These are phyloP conservation scores for Collariella sp. DNA, from an alignment of 495 filamentous ascomycete genomes.

Conservation along the genomic window DNA sequence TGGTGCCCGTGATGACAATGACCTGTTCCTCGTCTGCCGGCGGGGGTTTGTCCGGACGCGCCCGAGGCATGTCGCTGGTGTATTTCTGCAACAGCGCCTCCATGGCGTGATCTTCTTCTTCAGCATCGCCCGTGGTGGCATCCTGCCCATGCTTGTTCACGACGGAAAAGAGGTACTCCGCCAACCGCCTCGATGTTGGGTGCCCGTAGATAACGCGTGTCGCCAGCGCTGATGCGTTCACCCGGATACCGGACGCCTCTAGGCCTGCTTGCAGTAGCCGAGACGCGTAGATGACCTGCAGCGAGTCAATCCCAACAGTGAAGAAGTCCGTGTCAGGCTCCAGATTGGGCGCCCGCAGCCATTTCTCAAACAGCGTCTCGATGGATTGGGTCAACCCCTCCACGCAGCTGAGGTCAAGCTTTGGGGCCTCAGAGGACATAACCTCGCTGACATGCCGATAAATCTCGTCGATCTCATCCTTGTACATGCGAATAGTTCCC, in stretches of 20 bases:
- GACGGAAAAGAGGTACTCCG: constrained; percentile 23
- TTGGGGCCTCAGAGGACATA: constrained; percentile 12
- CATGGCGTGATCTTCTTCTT: constrained; percentile 27
- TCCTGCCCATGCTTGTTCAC: constrained; percentile 14
- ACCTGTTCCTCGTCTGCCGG: constrained; percentile 32
- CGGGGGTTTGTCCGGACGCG: constrained; percentile 21
- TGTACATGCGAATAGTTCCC: constrained; percentile 41
- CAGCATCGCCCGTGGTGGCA: not conserved
- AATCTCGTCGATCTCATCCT: constrained; percentile 44
- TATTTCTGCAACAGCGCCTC: constrained; percentile 33
- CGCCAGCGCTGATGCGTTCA: constrained; percentile 26
- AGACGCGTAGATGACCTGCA: constrained; percentile 40
- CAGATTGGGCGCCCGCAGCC: constrained; percentile 24
- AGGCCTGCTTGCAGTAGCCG: constrained; percentile 30
- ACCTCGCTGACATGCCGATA: constrained; percentile 29
- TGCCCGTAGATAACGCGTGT: constrained; percentile 35
- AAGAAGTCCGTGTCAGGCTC: constrained; percentile 37
- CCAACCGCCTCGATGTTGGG: constrained; percentile 30
- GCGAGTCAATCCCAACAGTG: constrained; percentile 42
- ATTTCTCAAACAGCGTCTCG: constrained; percentile 24
- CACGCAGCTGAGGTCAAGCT: constrained; percentile 26
- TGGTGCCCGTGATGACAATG: constrained; percentile 51
- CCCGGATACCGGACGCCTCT: constrained; percentile 18
- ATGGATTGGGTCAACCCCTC: constrained; percentile 30
- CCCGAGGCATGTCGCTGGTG: constrained; percentile 24